Conservation (phyloP, 2,329 filamentous ascomycete species). For the Nothomitra cinnamomea region DNA sequence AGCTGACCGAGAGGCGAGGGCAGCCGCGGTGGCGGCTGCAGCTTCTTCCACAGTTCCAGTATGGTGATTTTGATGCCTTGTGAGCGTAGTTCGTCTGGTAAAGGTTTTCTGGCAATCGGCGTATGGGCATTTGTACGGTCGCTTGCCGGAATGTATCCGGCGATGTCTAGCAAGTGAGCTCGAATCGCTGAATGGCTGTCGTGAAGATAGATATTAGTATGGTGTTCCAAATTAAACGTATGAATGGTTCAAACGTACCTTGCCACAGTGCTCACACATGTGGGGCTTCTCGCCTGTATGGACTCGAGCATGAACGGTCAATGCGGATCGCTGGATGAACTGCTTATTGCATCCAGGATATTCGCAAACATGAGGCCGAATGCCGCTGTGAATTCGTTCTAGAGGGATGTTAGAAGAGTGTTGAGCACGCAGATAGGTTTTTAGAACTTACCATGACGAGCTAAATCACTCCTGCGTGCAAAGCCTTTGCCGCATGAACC, state of each 20-base stretch:
- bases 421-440: conserved; percentile 1
- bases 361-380: conserved; percentile 84
- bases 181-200: conserved; percentile 85
- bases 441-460: conserved; percentile 63
- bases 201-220: conserved; percentile 12
- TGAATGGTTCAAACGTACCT: conserved; percentile 40
- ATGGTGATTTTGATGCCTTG: conserved; percentile 89
- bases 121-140: conserved; percentile 94
- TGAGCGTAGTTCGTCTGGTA: conserved; percentile 85
- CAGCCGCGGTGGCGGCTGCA: conserved; percentile 72
- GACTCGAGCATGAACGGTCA: conserved; percentile 89
- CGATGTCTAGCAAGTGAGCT: conserved; percentile 87
- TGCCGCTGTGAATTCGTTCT: conserved; percentile 92
- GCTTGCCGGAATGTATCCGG: conserved; percentile 85
- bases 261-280: conserved; percentile 90
- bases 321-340: conserved; percentile 89
- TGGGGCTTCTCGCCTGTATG: conserved; percentile 98
- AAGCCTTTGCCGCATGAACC: conserved; percentile 83
- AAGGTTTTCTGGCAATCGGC: conserved; percentile 98
- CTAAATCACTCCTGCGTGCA: conserved; percentile 81
- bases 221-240: not conserved
- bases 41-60: conserved; percentile 91
- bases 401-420: conserved; percentile 7
- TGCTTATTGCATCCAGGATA: conserved; percentile 79
- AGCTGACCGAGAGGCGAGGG: conserved; percentile 43